These are phyloP conservation scores for Begonia peltatifolia DNA, from an alignment of 306 rosid species.

Conservation along the genomic window DNA sequence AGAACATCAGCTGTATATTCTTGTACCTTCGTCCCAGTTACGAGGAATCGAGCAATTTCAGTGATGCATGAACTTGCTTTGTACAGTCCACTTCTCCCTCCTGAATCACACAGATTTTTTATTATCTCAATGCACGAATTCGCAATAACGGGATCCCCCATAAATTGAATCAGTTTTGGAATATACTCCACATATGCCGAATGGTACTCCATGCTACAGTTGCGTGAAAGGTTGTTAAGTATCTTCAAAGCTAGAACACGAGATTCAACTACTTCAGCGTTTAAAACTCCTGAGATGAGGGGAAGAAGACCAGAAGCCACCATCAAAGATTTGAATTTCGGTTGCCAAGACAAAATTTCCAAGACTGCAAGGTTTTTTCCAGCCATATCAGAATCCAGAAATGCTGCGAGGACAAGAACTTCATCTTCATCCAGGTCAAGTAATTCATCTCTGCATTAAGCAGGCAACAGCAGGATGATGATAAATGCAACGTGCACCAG, in stretches of 20 bases:
- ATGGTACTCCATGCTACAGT: conserved; percentile 8
- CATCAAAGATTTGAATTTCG: conserved; percentile 9
- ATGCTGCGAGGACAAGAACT: conserved; percentile 9
- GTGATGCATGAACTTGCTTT: conserved; percentile 5
- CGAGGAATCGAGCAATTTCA: conserved; percentile 10
- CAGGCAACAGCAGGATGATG: too few species aligned
- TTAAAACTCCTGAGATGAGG: conserved; percentile 9
- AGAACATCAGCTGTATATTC: conserved; percentile 11
- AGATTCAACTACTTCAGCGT: background rate
- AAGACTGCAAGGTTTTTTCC: conserved; percentile 11
- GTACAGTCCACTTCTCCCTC: conserved; percentile 10
- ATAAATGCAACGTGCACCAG: background rate
- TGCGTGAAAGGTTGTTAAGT: conserved; percentile 9
- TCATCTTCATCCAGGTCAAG: conserved; percentile 4
- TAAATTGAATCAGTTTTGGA: conserved; percentile 7
- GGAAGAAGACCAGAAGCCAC: conserved; percentile 20
- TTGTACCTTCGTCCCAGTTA: conserved; percentile 8
- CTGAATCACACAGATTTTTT: conserved; percentile 6
- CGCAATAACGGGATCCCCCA: conserved; percentile 7
- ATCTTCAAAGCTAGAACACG: conserved; percentile 12
- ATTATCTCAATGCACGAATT: conserved; percentile 3
- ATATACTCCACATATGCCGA: conserved; percentile 13
- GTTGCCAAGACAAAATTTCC: conserved; percentile 10
- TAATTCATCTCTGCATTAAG: background rate
- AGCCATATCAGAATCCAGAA: conserved; percentile 13